Conservation (phyloP, 176 grass and related monocot species). For the Eleusine coracana region DNA sequence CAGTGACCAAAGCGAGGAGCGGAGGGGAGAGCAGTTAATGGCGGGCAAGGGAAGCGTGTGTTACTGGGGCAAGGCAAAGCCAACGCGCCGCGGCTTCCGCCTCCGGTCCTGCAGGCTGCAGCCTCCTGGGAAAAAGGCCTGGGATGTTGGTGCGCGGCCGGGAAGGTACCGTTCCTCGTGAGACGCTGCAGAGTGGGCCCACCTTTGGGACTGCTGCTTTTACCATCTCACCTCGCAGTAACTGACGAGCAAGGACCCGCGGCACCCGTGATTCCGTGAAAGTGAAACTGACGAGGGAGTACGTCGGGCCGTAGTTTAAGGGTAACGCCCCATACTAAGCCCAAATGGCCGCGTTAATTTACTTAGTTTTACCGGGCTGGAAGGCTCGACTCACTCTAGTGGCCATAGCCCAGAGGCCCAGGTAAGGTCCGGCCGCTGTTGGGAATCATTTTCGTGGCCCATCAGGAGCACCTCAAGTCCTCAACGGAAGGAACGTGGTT, state of each 20-base stretch:
- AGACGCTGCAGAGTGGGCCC: conserved; percentile 33
- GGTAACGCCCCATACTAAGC: not conserved
- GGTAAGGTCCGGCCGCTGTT: not conserved
- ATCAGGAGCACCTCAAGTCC: not conserved
- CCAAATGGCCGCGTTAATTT: not conserved
- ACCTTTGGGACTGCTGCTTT: not conserved
- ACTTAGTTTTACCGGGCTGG: too few relatives aligned
- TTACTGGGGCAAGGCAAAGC: conserved; percentile 6
- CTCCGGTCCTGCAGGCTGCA: not conserved
- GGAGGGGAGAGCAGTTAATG: conserved; percentile 37
- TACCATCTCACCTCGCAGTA: not conserved
- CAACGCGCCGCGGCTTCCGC: conserved; percentile 22
- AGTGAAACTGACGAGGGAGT: not conserved
- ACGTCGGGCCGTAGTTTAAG: not conserved
- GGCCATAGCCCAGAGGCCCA: not conserved
- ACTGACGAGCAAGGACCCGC: not conserved
- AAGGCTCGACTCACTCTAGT: not conserved
- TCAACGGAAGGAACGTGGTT: not conserved
- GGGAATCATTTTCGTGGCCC: not conserved
- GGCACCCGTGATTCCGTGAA: not conserved
- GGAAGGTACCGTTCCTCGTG: conserved; percentile 4
- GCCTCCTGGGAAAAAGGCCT: conserved; percentile 22
- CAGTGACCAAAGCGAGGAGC: not conserved
- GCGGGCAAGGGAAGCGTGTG: conserved; percentile 52
- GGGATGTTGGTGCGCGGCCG: conserved; percentile 17